Evolutionary conservation across 768 basidiomycete species (phyloP).

Genomic region (Tulasnella sp.): DNA sequence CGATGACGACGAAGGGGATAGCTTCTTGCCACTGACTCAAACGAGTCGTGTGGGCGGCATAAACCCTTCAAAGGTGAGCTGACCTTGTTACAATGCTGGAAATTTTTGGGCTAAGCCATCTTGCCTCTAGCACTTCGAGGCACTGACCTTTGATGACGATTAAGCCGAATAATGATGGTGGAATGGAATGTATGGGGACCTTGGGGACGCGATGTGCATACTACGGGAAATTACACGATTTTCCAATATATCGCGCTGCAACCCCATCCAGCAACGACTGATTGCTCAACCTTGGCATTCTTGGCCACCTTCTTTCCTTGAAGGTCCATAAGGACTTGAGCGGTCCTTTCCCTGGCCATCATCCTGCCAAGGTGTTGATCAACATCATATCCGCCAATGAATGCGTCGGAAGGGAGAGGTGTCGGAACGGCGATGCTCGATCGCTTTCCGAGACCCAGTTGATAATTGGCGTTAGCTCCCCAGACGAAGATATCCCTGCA

Average conservation of each 20-base stretch:
- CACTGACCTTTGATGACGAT: slow-evolving; percentile 7
- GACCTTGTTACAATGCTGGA: neutral
- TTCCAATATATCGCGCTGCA: slow-evolving; percentile 66
- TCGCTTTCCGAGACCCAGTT: slow-evolving; percentile 66
- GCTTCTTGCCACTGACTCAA: slow-evolving; percentile 8
- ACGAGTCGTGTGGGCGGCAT: neutral
- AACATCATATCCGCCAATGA: slow-evolving; percentile 9
- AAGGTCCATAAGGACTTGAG: slow-evolving; percentile 47
- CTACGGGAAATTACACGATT: slow-evolving; percentile 15
- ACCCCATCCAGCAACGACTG: slow-evolving; percentile 49
- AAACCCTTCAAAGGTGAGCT: neutral
- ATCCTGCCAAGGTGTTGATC: slow-evolving; percentile 38
- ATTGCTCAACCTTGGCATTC: slow-evolving; percentile 54
- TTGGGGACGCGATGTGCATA: neutral
- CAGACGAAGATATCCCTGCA: slow-evolving; percentile 52
- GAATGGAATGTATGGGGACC: neutral
- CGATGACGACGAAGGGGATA: neutral
- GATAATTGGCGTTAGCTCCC: slow-evolving; percentile 64
- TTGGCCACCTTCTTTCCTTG: slow-evolving; percentile 50
- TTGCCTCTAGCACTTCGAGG: slow-evolving; percentile 3
- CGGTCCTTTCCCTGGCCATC: slow-evolving; percentile 44
- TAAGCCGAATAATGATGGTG: neutral
- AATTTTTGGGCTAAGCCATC: neutral
- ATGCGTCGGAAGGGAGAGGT: slow-evolving; percentile 21
- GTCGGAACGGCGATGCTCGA: slow-evolving; percentile 46